Percentiles rank a stretch among this genome's conserved stretches.
These are phyloP conservation scores for Scutellaria baicalensis DNA, from an alignment of 257 asterid species.

Conservation along the genomic window DNA sequence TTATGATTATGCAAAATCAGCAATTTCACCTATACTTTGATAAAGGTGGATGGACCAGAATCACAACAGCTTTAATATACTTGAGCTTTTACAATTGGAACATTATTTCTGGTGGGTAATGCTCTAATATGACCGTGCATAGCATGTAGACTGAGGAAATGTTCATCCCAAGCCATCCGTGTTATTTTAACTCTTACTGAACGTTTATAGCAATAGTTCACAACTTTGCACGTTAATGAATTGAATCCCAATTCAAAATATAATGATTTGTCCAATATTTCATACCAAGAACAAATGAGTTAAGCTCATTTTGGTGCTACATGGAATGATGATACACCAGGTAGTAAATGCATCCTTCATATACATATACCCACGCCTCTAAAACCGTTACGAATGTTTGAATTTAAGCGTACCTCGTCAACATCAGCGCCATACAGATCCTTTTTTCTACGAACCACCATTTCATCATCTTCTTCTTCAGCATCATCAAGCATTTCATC, in stretches of 20 bases:
- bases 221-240: not conserved
- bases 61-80: not conserved
- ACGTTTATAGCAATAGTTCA: not conserved
- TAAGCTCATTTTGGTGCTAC: not conserved
- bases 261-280: not conserved
- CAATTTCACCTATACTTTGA: not conserved
- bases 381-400: not conserved
- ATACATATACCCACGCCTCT: too few species aligned
- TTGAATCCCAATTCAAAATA: not conserved
- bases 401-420: conserved; percentile 39
- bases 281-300: not conserved
- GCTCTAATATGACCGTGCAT: not conserved
- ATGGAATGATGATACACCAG: too few species aligned
- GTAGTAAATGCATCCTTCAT: too few species aligned
- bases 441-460: conserved; percentile 31
- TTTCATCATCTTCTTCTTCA: conserved; percentile 48
- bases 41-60: not conserved
- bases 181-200: not conserved
- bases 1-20: not conserved
- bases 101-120: not conserved
- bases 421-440: conserved; percentile 40
- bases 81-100: not conserved
- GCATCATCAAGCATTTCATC: conserved; percentile 61
- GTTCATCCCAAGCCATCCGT: not conserved
- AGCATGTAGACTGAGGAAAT: not conserved